Percentiles rank a stretch among this genome's conserved stretches.
phyloP scores from a whole-genome alignment of 164 flowering plant genomes.

The Taxillus chinensis region DNA sequence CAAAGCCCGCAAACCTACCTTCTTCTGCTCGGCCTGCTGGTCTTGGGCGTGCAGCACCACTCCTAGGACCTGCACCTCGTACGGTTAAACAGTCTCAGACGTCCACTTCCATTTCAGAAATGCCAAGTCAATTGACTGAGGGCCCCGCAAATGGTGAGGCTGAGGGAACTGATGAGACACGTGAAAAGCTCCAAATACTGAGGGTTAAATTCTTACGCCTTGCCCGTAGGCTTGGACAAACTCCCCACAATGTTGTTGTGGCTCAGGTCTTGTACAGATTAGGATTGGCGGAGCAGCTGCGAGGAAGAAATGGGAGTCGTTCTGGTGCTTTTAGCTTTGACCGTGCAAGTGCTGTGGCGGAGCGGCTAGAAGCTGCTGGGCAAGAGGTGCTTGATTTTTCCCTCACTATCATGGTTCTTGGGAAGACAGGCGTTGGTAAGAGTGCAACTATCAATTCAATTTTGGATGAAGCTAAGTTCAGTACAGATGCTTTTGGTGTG shows the following conservation, averaged over 20 bases:
- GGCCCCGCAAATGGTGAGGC: slow-evolving; percentile 62
- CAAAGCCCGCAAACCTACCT: slow-evolving; percentile 21
- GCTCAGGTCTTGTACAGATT: slow-evolving; percentile 94
- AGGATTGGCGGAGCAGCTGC: slow-evolving; percentile 91
- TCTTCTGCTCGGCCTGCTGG: slow-evolving; percentile 79
- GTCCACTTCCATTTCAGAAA: slow-evolving; percentile 51
- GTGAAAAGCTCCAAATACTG: slow-evolving; percentile 94
- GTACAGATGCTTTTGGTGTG: slow-evolving; percentile 74
- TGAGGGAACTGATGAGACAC: slow-evolving; percentile 87
- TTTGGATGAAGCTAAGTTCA: slow-evolving; percentile 81
- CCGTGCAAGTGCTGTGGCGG: slow-evolving; percentile 98
- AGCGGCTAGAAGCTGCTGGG: slow-evolving; percentile 86
- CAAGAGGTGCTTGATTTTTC: slow-evolving; percentile 88
- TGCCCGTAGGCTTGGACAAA: slow-evolving; percentile 97
- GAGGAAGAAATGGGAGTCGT: slow-evolving; percentile 79
- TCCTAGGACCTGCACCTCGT: slow-evolving; percentile 69
- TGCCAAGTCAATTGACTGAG: slow-evolving; percentile 51
- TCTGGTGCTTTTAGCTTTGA: slow-evolving; percentile 93
- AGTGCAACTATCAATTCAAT: slow-evolving; percentile 98
- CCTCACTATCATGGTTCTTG: slow-evolving; percentile 93
- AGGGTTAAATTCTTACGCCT: slow-evolving; percentile 92
- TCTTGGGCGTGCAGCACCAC: slow-evolving; percentile 84
- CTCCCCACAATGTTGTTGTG: slow-evolving; percentile 97
- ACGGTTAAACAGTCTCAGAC: slow-evolving; percentile 58
- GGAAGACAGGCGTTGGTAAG: slow-evolving; percentile 95